Conservation (phyloP, 345 rosid species). For the Limnanthes douglasii region DNA sequence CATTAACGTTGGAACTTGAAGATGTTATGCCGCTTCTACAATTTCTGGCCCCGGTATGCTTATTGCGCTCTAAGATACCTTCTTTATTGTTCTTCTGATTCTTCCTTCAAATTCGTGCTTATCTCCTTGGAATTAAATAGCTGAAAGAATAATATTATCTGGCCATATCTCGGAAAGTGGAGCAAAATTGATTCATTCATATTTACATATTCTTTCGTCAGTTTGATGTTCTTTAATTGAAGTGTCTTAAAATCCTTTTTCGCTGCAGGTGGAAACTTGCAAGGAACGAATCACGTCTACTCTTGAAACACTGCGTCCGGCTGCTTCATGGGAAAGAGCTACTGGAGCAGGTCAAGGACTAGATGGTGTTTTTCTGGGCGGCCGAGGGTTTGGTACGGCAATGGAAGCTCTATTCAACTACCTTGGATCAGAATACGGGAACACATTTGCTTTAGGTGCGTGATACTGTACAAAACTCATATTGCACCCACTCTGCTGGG, state of each 20-base stretch:
- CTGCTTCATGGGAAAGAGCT: constrained; percentile 92
- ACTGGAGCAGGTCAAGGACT: constrained; percentile 62
- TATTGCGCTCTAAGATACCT: background rate
- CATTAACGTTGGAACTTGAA: constrained; percentile 60
- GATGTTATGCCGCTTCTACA: constrained; percentile 90
- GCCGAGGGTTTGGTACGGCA: constrained; percentile 94
- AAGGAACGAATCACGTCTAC: constrained; percentile 88
- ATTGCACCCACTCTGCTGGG: background rate
- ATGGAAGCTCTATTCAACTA: constrained; percentile 91
- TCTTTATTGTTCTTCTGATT: background rate
- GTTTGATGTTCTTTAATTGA: background rate
- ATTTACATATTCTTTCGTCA: background rate
- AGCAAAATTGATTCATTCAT: constrained; percentile 1
- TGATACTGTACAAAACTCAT: constrained; percentile 11
- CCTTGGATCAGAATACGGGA: constrained; percentile 94
- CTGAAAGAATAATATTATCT: background rate
- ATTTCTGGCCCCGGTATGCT: constrained; percentile 79
- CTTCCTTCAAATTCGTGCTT: constrained; percentile 1
- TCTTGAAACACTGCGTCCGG: constrained; percentile 91
- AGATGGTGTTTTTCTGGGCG: constrained; percentile 90
- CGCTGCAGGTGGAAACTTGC: constrained; percentile 67
- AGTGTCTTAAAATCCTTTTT: constrained; percentile 1
- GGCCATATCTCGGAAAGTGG: background rate
- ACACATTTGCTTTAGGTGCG: constrained; percentile 85
- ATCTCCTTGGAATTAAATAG: background rate